Conservation (phyloP, 768 basidiomycete species). For the Leucocoprinus sp. region DNA sequence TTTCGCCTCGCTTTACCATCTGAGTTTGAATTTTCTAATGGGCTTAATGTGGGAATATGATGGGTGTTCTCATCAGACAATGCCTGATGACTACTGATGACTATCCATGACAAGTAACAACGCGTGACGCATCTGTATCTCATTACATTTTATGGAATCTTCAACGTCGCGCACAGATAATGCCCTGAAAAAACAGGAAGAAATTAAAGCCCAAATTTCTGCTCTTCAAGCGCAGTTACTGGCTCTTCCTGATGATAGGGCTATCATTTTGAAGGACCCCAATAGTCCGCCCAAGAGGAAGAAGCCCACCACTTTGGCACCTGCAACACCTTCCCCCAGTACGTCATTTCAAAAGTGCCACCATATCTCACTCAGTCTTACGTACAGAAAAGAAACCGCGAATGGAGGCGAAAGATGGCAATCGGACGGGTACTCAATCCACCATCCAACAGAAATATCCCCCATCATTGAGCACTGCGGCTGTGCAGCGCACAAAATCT, state of each 20-base stretch:
- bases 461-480: background rate
- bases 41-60: constrained; percentile 8
- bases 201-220: constrained; percentile 48
- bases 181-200: constrained; percentile 35
- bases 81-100: background rate
- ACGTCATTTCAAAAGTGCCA: constrained; percentile 16
- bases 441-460: background rate
- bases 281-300: constrained; percentile 41
- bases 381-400: constrained; percentile 37
- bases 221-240: constrained; percentile 46
- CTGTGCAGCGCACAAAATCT: constrained; percentile 3
- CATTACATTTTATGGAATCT: constrained; percentile 42
- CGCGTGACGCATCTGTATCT: constrained; percentile 9
- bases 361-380: background rate
- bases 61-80: background rate
- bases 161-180: constrained; percentile 31
- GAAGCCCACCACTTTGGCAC: constrained; percentile 35
- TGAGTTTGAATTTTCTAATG: constrained; percentile 24
- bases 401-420: constrained; percentile 17
- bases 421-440: constrained; percentile 7
- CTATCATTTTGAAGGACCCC: constrained; percentile 14
- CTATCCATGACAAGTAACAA: constrained; percentile 15
- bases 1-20: constrained; percentile 15
- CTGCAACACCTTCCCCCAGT: constrained; percentile 67
- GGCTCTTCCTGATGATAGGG: constrained; percentile 23